Evolutionary conservation across 2,329 filamentous ascomycete species (phyloP).

Genomic region (Metarhizium rileyi): DNA sequence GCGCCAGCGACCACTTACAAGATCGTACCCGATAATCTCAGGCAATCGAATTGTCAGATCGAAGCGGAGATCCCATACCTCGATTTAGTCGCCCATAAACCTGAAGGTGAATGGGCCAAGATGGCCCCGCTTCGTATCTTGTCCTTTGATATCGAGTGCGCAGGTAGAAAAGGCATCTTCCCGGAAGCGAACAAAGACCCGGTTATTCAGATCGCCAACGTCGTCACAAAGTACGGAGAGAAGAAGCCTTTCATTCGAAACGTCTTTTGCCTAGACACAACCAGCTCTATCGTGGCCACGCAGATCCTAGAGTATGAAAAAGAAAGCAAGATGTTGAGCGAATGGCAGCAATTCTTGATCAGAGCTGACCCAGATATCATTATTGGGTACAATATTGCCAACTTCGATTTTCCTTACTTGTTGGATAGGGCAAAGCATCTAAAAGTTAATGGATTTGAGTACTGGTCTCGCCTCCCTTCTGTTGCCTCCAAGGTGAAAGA

Average conservation of each 20-base stretch:
- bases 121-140: slow-evolving; percentile 90
- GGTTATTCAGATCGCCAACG: slow-evolving; percentile 95
- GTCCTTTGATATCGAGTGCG: slow-evolving; percentile 98
- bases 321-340: slow-evolving; percentile 83
- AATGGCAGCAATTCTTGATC: slow-evolving; percentile 84
- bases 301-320: slow-evolving; percentile 75
- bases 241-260: slow-evolving; percentile 93
- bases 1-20: slow-evolving; percentile 65
- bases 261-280: slow-evolving; percentile 89
- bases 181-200: slow-evolving; percentile 86
- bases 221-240: slow-evolving; percentile 91
- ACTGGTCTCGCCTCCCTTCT: slow-evolving; percentile 72
- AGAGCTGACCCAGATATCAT: slow-evolving; percentile 94
- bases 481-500: slow-evolving; percentile 63
- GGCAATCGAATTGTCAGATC: slow-evolving; percentile 92
- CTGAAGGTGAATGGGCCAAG: slow-evolving; percentile 93
- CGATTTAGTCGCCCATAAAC: slow-evolving; percentile 76
- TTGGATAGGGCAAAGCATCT: slow-evolving; percentile 79
- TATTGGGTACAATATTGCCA: slow-evolving; percentile 96
- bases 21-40: slow-evolving; percentile 53
- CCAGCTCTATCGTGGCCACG: slow-evolving; percentile 88
- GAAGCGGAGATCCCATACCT: slow-evolving; percentile 78
- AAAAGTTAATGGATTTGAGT: slow-evolving; percentile 71
- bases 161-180: slow-evolving; percentile 93
- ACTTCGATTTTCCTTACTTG: slow-evolving; percentile 97